Percentiles rank a stretch among this genome's conserved stretches.
phyloP scores from a whole-genome alignment of 208 protist species.

The Trypanosoma mega region DNA sequence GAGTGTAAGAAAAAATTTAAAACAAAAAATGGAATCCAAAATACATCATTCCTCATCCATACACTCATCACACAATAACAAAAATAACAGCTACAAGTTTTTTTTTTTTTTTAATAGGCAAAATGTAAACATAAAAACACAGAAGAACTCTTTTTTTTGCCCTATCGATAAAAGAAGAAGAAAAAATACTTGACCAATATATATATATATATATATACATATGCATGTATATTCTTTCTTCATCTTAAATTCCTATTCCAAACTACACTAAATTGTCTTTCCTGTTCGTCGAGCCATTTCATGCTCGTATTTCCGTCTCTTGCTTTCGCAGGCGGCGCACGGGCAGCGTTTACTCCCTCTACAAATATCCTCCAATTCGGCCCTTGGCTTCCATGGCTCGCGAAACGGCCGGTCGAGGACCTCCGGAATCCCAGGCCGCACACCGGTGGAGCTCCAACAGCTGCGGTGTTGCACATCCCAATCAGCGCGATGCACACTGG shows the following conservation, averaged over 20 bases:
- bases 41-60: too few species aligned
- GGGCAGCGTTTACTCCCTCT: neutral
- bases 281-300: neutral
- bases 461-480: neutral
- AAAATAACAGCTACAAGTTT: too few species aligned
- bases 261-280: neutral
- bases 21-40: neutral
- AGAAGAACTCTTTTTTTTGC: too few species aligned
- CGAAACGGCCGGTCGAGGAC: slow-evolving; percentile 15
- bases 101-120: too few species aligned
- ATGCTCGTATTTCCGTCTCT: neutral
- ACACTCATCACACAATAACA: too few species aligned
- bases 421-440: slow-evolving; percentile 14
- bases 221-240: neutral
- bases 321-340: slow-evolving; percentile 4
- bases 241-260: neutral
- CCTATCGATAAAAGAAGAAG: too few species aligned
- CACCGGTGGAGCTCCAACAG: slow-evolving; percentile 12
- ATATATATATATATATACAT: slow-evolving; percentile 4
- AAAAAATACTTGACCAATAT: too few species aligned
- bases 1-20: neutral
- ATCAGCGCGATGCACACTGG: neutral
- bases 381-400: slow-evolving; percentile 9
- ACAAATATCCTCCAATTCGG: slow-evolving; percentile 2
- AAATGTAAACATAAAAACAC: too few species aligned